Conservation (phyloP, 352 stramenopile genomes). For the Globisporangium nodosum region DNA sequence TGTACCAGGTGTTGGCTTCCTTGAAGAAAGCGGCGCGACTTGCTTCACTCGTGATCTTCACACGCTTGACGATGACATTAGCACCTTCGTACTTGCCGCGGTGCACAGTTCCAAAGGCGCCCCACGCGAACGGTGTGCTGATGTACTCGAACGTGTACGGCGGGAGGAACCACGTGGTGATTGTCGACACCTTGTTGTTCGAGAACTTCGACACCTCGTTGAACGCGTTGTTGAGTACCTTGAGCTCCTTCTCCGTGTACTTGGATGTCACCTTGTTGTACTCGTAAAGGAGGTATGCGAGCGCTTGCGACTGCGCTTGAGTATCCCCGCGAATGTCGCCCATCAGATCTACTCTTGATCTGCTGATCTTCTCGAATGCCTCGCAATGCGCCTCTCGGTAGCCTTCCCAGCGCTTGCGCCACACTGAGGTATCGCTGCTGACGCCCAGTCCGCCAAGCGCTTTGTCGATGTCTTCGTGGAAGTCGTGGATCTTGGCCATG, state of each 20-base stretch:
- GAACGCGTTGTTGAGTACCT: conserved; percentile 5
- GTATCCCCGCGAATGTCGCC: neutral
- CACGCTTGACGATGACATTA: neutral
- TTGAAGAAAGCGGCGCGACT: neutral
- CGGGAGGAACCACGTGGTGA: conserved; percentile 7
- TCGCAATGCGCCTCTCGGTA: neutral
- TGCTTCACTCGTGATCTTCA: neutral
- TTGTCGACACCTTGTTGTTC: neutral
- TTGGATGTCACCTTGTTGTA: neutral
- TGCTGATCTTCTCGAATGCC: neutral
- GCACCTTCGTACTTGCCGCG: neutral
- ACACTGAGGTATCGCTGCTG: neutral
- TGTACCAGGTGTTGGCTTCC: neutral
- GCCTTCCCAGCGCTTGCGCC: neutral
- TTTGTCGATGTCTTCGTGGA: neutral
- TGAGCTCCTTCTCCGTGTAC: conserved; percentile 1
- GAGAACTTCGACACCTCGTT: neutral
- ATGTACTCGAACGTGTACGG: conserved; percentile 2
- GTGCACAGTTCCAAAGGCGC: neutral
- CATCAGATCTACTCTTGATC: neutral
- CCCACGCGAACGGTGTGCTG: neutral
- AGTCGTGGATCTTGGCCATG: neutral
- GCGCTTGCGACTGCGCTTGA: conserved; percentile 1
- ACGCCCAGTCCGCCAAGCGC: neutral
- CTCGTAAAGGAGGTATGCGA: conserved; percentile 5